These are phyloP conservation scores for Stephania japonica DNA, from an alignment of 164 flowering plant genomes.

Conservation along the genomic window DNA sequence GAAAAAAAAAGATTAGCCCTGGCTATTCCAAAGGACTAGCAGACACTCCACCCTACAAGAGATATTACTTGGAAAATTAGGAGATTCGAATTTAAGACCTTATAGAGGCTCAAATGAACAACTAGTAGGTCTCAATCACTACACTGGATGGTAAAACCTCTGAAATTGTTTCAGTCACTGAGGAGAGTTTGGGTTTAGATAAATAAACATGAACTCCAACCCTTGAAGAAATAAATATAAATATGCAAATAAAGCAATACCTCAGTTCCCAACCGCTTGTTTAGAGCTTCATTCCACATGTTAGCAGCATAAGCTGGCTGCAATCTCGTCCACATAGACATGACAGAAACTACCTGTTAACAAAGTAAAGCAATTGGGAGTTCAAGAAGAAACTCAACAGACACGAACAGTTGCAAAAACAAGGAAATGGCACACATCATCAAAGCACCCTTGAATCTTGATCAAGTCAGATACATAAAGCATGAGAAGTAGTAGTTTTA, in stretches of 20 bases:
- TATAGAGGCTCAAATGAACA: no score
- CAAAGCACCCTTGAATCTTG: not conserved
- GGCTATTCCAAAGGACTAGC: no score
- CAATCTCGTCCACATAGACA: constrained; percentile 99
- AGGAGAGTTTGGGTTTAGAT: no score
- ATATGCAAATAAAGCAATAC: constrained; percentile 29
- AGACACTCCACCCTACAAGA: no score
- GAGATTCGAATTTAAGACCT: no score
- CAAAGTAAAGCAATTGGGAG: not conserved
- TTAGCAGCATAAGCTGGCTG: constrained; percentile 99
- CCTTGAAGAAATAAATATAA: not conserved
- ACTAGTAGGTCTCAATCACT: no score
- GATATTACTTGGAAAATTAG: no score
- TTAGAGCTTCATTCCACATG: constrained; percentile 99
- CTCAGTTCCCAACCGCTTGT: constrained; percentile 95
- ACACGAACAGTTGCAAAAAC: not conserved
- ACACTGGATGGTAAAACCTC: not conserved
- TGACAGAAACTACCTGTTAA: constrained; percentile 88
- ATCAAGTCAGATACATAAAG: not conserved
- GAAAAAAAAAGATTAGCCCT: no score
- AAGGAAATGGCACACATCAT: not conserved
- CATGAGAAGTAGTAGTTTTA: not conserved
- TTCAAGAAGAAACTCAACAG: not conserved
- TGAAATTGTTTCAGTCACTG: no score
- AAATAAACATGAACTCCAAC: not conserved